phyloP scores from a whole-genome alignment of 768 basidiomycete genomes.

The Botryobasidium botryosum region DNA sequence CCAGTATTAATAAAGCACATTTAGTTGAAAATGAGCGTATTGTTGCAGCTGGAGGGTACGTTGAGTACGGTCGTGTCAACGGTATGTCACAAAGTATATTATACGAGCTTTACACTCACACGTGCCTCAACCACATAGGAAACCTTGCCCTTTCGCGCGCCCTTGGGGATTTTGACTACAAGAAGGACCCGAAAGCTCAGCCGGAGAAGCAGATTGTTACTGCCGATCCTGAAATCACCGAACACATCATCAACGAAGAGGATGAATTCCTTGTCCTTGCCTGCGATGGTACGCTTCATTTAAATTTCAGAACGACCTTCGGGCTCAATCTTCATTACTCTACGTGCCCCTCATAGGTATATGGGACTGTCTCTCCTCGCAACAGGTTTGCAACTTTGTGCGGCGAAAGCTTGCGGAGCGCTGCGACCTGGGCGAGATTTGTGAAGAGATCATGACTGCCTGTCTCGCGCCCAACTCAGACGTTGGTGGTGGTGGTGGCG shows the following conservation, averaged over 20 bases:
- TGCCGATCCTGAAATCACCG: slow-evolving; percentile 76
- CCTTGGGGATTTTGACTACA: slow-evolving; percentile 96
- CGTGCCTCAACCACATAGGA: slow-evolving; percentile 31
- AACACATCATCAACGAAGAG: slow-evolving; percentile 65
- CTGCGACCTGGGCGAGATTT: slow-evolving; percentile 63
- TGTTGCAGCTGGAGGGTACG: slow-evolving; percentile 79
- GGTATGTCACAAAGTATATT: slow-evolving; percentile 31
- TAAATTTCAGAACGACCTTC: slow-evolving; percentile 1
- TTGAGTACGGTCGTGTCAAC: slow-evolving; percentile 94
- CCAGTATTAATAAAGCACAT: slow-evolving; percentile 8
- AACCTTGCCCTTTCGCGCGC: slow-evolving; percentile 92
- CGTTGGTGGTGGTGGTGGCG: slow-evolving; percentile 73
- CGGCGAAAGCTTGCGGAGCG: slow-evolving; percentile 67
- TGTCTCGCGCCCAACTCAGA: slow-evolving; percentile 90
- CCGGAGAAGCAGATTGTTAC: slow-evolving; percentile 93
- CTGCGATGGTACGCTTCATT: slow-evolving; percentile 61
- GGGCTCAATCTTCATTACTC: background rate
- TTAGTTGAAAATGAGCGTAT: slow-evolving; percentile 76
- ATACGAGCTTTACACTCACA: slow-evolving; percentile 1
- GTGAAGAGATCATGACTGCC: slow-evolving; percentile 78
- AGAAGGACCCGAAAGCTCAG: slow-evolving; percentile 67
- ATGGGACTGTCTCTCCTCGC: slow-evolving; percentile 93
- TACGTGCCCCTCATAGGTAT: slow-evolving; percentile 79
- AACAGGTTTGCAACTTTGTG: slow-evolving; percentile 81
- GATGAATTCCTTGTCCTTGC: slow-evolving; percentile 96